Conservation (phyloP, 805 yeast genomes). For the Wickerhamomyces hampshirensis region DNA sequence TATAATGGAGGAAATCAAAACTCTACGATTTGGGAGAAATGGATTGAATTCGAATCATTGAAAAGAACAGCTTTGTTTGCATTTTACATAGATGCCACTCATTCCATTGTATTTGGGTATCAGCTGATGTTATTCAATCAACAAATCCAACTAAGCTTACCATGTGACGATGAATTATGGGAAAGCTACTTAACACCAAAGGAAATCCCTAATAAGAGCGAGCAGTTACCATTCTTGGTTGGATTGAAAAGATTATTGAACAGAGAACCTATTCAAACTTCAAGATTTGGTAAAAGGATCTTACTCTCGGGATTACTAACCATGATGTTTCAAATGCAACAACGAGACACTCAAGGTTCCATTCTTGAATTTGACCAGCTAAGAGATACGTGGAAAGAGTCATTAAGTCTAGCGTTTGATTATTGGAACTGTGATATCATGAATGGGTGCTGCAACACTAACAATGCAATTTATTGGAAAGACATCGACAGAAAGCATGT, state of each 20-base stretch:
- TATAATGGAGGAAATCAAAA: constrained; percentile 26
- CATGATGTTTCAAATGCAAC: constrained; percentile 68
- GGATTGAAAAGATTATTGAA: constrained; percentile 56
- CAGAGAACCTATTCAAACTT: constrained; percentile 40
- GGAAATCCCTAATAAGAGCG: constrained; percentile 24
- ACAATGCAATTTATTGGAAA: constrained; percentile 19
- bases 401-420: constrained; percentile 64
- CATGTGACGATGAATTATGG: constrained; percentile 63
- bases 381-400: constrained; percentile 62
- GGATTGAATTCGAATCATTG: constrained; percentile 79
- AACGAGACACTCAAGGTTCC: constrained; percentile 58
- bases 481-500: constrained; percentile 11
- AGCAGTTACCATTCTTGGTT: constrained; percentile 42
- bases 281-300: constrained; percentile 62
- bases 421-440: constrained; percentile 53
- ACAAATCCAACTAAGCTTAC: constrained; percentile 57
- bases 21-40: constrained; percentile 45
- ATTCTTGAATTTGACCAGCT: constrained; percentile 37
- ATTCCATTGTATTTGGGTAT: constrained; percentile 77
- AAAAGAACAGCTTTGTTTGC: constrained; percentile 79
- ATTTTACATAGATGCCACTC: constrained; percentile 73
- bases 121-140: constrained; percentile 52
- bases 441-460: constrained; percentile 28
- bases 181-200: constrained; percentile 31
- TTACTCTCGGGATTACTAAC: constrained; percentile 63